Conservation (phyloP, 2,329 filamentous ascomycete genomes). For the Periconia digitata region DNA sequence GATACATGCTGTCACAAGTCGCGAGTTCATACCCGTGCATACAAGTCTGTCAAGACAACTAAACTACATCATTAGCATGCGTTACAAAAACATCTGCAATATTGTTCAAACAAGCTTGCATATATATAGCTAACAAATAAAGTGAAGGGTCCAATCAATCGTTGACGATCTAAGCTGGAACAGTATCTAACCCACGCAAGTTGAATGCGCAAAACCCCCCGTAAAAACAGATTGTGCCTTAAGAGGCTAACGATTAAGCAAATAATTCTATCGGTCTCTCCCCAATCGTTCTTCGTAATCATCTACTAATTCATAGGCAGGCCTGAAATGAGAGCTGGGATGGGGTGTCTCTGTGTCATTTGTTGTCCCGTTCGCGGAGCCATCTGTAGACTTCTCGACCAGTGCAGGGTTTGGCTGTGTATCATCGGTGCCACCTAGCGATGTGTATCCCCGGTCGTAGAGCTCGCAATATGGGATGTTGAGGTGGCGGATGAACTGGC, state of each 20-base stretch:
- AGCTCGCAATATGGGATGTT: slow-evolving; percentile 81
- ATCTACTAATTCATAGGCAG: slow-evolving; percentile 44
- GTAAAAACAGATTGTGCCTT: neutral
- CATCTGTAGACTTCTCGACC: slow-evolving; percentile 25
- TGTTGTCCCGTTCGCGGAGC: slow-evolving; percentile 13
- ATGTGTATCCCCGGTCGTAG: slow-evolving; percentile 89
- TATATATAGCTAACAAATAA: no score
- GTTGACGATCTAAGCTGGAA: neutral
- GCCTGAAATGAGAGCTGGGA: slow-evolving; percentile 31
- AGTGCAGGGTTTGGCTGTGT: slow-evolving; percentile 82
- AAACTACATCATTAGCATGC: no score
- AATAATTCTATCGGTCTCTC: slow-evolving; percentile 31
- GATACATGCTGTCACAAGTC: no score
- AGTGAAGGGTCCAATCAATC: neutral
- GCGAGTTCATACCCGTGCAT: no score
- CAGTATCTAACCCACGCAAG: neutral
- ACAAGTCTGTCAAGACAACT: no score
- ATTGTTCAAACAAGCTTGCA: no score
- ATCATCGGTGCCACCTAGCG: slow-evolving; percentile 84
- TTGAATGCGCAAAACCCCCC: neutral
- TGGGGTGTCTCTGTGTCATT: slow-evolving; percentile 8
- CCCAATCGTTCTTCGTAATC: slow-evolving; percentile 45
- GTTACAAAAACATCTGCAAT: no score
- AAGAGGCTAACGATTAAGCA: neutral
- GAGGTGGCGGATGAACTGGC: slow-evolving; percentile 75